Evolutionary conservation across 1,284 basidiomycete species (phyloP), one percentile per base, ranked within the genome.

Genomic region (Gyrodon tennesseensis): DNA sequence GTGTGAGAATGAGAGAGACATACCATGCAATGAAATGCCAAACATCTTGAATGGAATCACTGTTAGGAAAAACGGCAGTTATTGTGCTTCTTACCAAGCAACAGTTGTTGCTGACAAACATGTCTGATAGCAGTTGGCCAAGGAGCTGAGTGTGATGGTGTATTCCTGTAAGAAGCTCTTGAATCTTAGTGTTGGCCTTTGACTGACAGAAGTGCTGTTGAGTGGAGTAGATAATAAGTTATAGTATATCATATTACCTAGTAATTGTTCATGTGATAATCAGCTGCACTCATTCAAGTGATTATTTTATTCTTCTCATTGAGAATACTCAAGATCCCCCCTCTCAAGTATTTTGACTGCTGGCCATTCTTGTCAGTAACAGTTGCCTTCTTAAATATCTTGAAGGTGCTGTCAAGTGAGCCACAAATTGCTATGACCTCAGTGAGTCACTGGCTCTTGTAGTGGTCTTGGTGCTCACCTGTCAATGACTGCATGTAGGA

Each of bases 21-120:
- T 52, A 62, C 56, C 34, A 3, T 23, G 61, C 18, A 16, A 62
- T 62, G 19, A 59, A 62, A 6, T 62, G 49, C 52, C 44, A 34
- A 34, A 34, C 34, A 34, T 34, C 34, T 34, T 34, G 34, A 11
- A 62, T 52, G 4, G 48, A 52, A 12, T 64, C 6, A 18, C 54
- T 52, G 1, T 52, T 15, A 11, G 61, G 41, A 53, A 62, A 62
- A 4, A 60, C 25, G 4, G 43, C 25, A 3, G 34, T 46, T 12
- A 62, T 60, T 0, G 27, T 16, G 13, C 41, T 62, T 21, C 34
- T 53, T 25, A 59, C 34, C 13, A 40, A 12, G 18, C 49, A 60
- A 18, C 56, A 62, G 11, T 34, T 34, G 34, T 34, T 11, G 34
- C 34, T 34, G 34, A 34, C 34, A 11, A 34, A 34, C 34, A 4